phyloP scores from a whole-genome alignment of 108 stramenopile genomes.

The Nannochloropsis salina region DNA sequence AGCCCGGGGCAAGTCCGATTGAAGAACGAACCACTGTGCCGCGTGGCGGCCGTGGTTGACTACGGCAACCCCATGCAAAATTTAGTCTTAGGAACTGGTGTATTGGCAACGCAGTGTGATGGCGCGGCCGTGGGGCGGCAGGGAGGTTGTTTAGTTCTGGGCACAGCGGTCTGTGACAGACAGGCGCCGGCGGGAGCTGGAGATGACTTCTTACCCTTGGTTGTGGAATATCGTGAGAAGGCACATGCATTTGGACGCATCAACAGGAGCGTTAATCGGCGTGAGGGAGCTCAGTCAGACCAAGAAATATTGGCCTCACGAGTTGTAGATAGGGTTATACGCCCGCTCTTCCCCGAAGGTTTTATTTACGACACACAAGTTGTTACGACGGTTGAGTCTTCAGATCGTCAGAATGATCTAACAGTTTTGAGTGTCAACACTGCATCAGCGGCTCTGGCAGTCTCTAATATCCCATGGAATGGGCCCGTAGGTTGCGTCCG shows the following conservation, averaged over 20 bases:
- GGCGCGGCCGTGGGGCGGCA: constrained; percentile 36
- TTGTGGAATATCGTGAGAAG: constrained; percentile 52
- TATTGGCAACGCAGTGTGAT: constrained; percentile 39
- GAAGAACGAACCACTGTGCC: neutral
- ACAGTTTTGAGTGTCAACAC: constrained; percentile 66
- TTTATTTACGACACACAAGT: constrained; percentile 52
- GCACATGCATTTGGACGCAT: constrained; percentile 39
- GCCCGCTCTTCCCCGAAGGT: constrained; percentile 51
- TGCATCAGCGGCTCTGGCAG: constrained; percentile 64
- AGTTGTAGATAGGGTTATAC: constrained; percentile 41
- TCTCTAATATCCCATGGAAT: constrained; percentile 56
- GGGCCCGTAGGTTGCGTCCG: constrained; percentile 60
- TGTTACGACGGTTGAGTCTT: constrained; percentile 40
- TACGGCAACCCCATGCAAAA: constrained; percentile 6
- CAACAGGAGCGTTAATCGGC: constrained; percentile 36
- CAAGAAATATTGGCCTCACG: constrained; percentile 46
- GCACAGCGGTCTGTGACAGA: constrained; percentile 39
- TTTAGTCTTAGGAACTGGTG: constrained; percentile 15
- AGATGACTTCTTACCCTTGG: constrained; percentile 48
- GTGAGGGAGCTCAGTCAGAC: constrained; percentile 34
- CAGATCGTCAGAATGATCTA: constrained; percentile 39
- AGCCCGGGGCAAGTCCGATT: neutral
- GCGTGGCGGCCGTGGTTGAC: constrained; percentile 13
- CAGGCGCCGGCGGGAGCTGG: neutral
- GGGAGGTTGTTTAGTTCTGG: constrained; percentile 49